Percentiles rank a stretch among this genome's conserved stretches.
phyloP scores from a whole-genome alignment of 805 yeast species.

The Candida endomychidarum region DNA sequence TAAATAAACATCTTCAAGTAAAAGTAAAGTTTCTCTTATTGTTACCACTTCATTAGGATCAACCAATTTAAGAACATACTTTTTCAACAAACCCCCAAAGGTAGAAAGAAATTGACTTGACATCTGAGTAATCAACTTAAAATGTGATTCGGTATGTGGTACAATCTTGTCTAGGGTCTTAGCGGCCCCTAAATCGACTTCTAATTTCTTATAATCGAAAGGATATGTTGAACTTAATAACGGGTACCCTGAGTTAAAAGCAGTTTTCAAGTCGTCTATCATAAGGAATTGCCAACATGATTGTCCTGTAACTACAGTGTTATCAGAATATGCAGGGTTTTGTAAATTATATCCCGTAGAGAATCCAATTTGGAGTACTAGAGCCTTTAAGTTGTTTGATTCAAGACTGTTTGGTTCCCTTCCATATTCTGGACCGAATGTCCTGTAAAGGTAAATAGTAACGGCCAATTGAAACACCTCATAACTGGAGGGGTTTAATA shows the following conservation, averaged over 20 bases:
- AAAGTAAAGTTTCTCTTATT: conserved; percentile 1
- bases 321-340: background rate
- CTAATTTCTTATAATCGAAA: background rate
- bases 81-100: background rate
- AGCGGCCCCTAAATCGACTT: too few species aligned
- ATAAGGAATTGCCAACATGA: background rate
- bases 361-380: conserved; percentile 62
- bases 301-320: background rate
- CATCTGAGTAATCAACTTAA: background rate
- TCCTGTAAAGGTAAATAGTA: conserved; percentile 1
- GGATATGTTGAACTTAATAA: conserved; percentile 2
- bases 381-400: conserved; percentile 39
- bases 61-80: background rate
- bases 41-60: conserved; percentile 1
- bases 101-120: background rate
- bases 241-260: conserved; percentile 5
- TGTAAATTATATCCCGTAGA: conserved; percentile 49
- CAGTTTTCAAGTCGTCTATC: background rate
- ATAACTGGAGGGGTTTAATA: conserved; percentile 22
- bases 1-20: background rate
- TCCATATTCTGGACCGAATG: conserved; percentile 11
- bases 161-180: background rate
- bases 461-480: conserved; percentile 41
- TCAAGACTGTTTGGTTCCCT: conserved; percentile 3
- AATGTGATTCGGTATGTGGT: background rate